Evolutionary conservation across 2,329 filamentous ascomycete genomes (phyloP).

Genomic region (Aquanectria penicillioides): DNA sequence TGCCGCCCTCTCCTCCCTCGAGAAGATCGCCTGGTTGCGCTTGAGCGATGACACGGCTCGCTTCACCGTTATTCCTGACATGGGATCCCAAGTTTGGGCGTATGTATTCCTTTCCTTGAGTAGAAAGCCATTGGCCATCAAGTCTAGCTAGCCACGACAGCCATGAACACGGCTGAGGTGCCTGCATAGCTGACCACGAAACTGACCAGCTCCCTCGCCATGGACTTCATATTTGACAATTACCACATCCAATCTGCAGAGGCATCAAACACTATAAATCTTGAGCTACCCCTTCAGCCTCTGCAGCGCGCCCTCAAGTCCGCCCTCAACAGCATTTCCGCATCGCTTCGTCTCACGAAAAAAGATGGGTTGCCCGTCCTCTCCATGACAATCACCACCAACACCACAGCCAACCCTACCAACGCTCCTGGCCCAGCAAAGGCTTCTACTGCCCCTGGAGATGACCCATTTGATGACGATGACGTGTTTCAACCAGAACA

Average conservation of each 20-base stretch:
- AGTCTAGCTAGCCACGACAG: too few relatives aligned
- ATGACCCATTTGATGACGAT: slow-evolving; percentile 54
- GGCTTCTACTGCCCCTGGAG: slow-evolving; percentile 40
- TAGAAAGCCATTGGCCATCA: neutral
- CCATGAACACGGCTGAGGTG: too few relatives aligned
- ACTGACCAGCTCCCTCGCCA: slow-evolving; percentile 60
- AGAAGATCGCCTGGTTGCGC: slow-evolving; percentile 90
- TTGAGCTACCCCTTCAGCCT: slow-evolving; percentile 89
- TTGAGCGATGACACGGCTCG: slow-evolving; percentile 88
- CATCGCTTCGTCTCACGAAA: slow-evolving; percentile 90
- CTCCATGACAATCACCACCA: slow-evolving; percentile 88
- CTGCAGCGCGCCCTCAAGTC: slow-evolving; percentile 93
- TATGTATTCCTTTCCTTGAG: slow-evolving; percentile 54
- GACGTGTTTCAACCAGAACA: slow-evolving; percentile 61
- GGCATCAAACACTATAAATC: slow-evolving; percentile 88
- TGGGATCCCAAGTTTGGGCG: slow-evolving; percentile 97
- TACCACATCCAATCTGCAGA: slow-evolving; percentile 90
- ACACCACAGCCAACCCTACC: slow-evolving; percentile 62
- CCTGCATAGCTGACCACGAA: slow-evolving; percentile 17
- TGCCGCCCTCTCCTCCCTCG: slow-evolving; percentile 71
- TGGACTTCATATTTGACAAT: slow-evolving; percentile 87
- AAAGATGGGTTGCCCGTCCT: slow-evolving; percentile 88
- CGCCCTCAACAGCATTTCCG: slow-evolving; percentile 81
- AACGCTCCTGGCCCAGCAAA: slow-evolving; percentile 44
- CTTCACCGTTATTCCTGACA: slow-evolving; percentile 95